Evolutionary conservation across 2,329 filamentous ascomycete species (phyloP), one percentile per base, ranked within the genome.

Genomic region (Xylaria sp.): DNA sequence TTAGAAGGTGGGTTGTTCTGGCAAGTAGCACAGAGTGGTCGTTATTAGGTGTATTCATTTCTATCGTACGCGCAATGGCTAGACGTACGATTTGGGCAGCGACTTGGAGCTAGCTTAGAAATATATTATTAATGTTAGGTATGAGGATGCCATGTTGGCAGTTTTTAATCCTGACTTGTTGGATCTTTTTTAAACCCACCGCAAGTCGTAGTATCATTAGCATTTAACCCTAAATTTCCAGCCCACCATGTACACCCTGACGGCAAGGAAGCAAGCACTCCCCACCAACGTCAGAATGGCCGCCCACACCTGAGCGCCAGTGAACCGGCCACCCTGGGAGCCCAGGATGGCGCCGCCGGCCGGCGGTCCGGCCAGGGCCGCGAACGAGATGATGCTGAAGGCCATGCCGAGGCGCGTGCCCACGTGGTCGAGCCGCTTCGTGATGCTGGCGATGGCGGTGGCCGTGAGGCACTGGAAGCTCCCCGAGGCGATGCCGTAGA

Each of bases 401-500:
- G 69, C 72, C 74, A 76, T 76, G 7, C 74, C 74, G 13, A 76
- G 62, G 20, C 74, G 63, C 1, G 74, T 74, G 0, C 74, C 74
- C 1, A 74, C 66, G 1, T 64, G 74, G 21, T 75, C 70, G 6
- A 76, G 67, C 5, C 67, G 61, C 13, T 67, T 67, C 0, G 74
- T 76, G 8, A 76, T 73, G 40, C 71, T 73, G 0, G 73, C 70
- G 5, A 76, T 65, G 0, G 68, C 68, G 0, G 74, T 74, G 0
- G 74, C 69, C 52, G 74, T 73, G 1, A 76, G 64, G 37, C 72
- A 74, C 42, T 76, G 74, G n/a, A 74, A 74, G 1, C 68, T 67
- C 0, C 72, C 73, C 0, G 67, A 57, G 3, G 54, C 50, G n/a
- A 67, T 64, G 13, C 71, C 71, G 42, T 70, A 72, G 29, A 70